Conservation (phyloP, 805 yeast species). For the Candida loeiensis region DNA sequence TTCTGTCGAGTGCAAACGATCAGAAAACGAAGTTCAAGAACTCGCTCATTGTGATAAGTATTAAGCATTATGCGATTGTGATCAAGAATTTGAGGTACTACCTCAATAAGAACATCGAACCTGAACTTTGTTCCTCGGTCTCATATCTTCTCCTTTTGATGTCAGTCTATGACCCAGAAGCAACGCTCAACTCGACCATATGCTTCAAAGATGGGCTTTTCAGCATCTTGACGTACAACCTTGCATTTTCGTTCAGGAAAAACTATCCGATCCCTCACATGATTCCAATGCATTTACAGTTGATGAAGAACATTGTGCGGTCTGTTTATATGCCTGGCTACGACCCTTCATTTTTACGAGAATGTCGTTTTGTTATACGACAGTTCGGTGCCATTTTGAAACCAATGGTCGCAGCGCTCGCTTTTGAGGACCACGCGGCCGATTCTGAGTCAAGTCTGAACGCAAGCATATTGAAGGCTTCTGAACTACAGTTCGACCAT, state of each 20-base stretch:
- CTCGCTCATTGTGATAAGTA: conserved; percentile 28
- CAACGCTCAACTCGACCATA: conserved; percentile 31
- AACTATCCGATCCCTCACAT: conserved; percentile 13
- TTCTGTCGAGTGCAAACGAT: not conserved
- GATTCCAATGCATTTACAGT: conserved; percentile 30
- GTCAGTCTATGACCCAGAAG: conserved; percentile 44
- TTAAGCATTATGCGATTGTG: conserved; percentile 34
- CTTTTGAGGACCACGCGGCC: not conserved
- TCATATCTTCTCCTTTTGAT: conserved; percentile 37
- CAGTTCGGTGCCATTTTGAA: conserved; percentile 20
- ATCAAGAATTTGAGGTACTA: conserved; percentile 30
- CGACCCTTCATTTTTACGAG: conserved; percentile 29
- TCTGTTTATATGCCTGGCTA: conserved; percentile 36
- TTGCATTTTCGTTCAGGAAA: conserved; percentile 14
- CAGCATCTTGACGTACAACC: conserved; percentile 29
- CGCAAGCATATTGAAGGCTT: not conserved
- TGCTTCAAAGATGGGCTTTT: conserved; percentile 42
- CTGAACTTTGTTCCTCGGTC: conserved; percentile 30
- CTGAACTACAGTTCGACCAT: conserved; percentile 19
- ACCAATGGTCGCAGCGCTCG: not conserved
- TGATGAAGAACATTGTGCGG: conserved; percentile 33
- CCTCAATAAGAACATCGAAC: conserved; percentile 27
- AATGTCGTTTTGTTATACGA: conserved; percentile 22
- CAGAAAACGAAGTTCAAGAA: conserved; percentile 16
- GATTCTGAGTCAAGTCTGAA: not conserved